Conservation (phyloP, 2,329 filamentous ascomycete species). For the Cercospora nicotianae region DNA sequence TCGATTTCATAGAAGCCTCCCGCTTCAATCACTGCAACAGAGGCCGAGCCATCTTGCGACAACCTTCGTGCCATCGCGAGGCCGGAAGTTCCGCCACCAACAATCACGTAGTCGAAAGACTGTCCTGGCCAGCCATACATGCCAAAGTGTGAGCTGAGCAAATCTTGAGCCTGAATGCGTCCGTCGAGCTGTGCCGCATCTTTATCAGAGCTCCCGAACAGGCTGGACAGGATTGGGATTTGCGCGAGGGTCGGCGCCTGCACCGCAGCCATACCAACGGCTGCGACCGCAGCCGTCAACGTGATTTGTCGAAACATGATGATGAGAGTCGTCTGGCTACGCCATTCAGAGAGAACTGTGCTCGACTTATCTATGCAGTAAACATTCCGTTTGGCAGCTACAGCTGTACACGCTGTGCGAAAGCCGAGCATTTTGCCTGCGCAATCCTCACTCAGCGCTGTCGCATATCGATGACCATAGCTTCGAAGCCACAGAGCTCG, state of each 20-base stretch:
- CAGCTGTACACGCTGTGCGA: background rate
- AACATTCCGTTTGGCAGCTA: background rate
- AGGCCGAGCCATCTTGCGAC: conserved; percentile 14
- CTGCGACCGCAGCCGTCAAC: background rate
- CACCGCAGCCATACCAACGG: background rate
- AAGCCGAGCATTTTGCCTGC: background rate
- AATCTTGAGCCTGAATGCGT: background rate
- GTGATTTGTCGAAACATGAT: background rate
- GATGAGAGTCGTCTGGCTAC: background rate
- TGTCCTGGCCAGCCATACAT: background rate
- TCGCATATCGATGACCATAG: background rate
- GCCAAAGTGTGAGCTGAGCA: background rate
- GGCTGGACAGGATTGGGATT: background rate
- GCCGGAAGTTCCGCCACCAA: conserved; percentile 28
- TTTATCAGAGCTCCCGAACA: background rate
- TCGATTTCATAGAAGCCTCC: conserved; percentile 25
- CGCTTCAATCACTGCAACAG: conserved; percentile 33
- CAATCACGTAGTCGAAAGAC: conserved; percentile 23
- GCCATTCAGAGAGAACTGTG: background rate
- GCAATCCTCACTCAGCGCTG: background rate
- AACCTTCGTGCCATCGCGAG: conserved; percentile 28
- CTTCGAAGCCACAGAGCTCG: background rate
- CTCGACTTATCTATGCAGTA: background rate
- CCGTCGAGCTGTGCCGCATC: background rate
- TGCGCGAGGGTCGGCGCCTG: background rate